A percentile compares a stretch with the other conserved stretches of the same genome.
Evolutionary conservation across 116 monocot genomes (phyloP).

Genomic region (Dioscorea cayenensis): DNA sequence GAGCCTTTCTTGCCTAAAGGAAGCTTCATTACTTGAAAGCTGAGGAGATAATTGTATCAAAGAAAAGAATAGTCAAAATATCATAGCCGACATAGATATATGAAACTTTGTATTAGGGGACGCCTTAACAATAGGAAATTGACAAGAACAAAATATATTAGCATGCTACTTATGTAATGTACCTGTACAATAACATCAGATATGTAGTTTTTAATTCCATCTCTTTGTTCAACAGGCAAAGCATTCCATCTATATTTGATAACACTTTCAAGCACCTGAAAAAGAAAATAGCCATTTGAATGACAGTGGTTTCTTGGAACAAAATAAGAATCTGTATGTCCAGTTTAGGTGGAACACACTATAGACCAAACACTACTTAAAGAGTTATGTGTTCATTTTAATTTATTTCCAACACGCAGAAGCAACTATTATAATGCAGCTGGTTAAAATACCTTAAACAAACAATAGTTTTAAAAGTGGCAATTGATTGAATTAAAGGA

Average conservation of each 20-base stretch:
- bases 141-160: not conserved
- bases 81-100: not conserved
- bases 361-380: too few species aligned
- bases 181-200: slow-evolving; percentile 99
- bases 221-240: slow-evolving; percentile 90
- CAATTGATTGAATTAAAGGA: too few species aligned
- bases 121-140: not conserved
- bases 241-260: slow-evolving; percentile 99
- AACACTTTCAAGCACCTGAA: slow-evolving; percentile 86
- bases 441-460: too few species aligned
- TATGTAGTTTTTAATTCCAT: slow-evolving; percentile 98
- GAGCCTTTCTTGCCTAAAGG: slow-evolving; percentile 79
- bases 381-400: too few species aligned
- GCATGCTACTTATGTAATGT: not conserved
- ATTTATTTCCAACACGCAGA: too few species aligned
- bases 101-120: not conserved
- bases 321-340: too few species aligned
- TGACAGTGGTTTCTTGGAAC: too few species aligned
- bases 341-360: too few species aligned
- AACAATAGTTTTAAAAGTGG: too few species aligned
- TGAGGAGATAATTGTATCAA: slow-evolving; percentile 12
- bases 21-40: slow-evolving; percentile 93
- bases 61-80: not conserved
- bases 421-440: too few species aligned
- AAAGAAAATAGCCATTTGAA: slow-evolving; percentile 2